Evolutionary conservation across 371 early-diverging fungal species (phyloP).

Genomic region (Umbelopsis sp.): DNA sequence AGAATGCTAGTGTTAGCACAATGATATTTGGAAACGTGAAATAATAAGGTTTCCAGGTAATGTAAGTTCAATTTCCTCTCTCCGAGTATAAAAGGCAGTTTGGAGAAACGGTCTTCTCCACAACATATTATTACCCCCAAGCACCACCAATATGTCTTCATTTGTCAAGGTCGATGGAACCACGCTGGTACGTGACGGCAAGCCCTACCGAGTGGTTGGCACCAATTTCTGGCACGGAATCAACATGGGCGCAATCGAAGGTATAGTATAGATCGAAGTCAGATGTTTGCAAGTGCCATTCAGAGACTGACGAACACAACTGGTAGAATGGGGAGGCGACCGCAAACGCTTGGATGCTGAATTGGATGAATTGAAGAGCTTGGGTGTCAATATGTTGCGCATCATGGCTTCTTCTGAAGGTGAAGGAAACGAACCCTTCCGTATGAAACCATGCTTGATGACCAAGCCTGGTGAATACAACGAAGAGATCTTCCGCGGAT

Average conservation of each 20-base stretch:
- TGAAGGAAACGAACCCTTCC: conserved; percentile 42
- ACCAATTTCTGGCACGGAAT: conserved; percentile 65
- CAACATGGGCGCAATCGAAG: conserved; percentile 44
- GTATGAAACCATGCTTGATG: conserved; percentile 51
- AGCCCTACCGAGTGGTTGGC: conserved; percentile 30
- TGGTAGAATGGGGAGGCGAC: conserved; percentile 34
- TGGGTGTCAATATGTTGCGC: conserved; percentile 51
- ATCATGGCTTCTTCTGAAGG: conserved; percentile 58
- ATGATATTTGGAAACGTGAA: background rate
- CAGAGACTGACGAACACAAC: background rate
- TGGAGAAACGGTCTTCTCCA: no score
- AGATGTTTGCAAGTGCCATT: no score
- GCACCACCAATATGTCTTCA: background rate
- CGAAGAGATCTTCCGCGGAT: conserved; percentile 38
- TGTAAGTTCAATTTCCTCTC: background rate
- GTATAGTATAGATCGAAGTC: background rate
- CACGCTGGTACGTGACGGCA: conserved; percentile 24
- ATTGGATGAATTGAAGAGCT: conserved; percentile 31
- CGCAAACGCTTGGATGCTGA: conserved; percentile 48
- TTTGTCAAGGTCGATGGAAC: conserved; percentile 27
- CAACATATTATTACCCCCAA: background rate
- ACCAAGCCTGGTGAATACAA: conserved; percentile 43
- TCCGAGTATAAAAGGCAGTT: background rate
- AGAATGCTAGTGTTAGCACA: background rate
- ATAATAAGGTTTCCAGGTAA: background rate